These are phyloP conservation scores for Nakaseomyces uthaithaninus DNA, from an alignment of 1,139 yeast genomes.

Conservation along the genomic window DNA sequence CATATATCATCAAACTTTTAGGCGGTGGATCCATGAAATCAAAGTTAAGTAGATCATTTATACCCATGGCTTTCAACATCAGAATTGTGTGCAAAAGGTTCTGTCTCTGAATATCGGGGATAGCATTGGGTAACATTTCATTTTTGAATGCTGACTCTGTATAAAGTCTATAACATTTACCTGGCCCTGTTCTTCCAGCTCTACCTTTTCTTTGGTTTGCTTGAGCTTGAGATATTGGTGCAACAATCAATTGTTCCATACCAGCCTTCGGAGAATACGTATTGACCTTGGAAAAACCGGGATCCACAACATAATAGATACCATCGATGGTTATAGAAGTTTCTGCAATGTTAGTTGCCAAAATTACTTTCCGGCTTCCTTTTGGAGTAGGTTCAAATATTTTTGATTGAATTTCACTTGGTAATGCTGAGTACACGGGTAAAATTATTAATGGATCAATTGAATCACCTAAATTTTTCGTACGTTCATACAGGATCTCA, in stretches of 20 bases:
- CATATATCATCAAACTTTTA: conserved; percentile 59
- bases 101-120: conserved; percentile 91
- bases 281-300: conserved; percentile 88
- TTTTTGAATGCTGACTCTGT: conserved; percentile 80
- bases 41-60: conserved; percentile 66
- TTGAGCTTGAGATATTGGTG: conserved; percentile 86
- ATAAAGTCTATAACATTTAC: conserved; percentile 81
- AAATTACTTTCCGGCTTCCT: conserved; percentile 71
- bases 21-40: conserved; percentile 97
- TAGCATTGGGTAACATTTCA: conserved; percentile 78
- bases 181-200: conserved; percentile 96
- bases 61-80: conserved; percentile 93
- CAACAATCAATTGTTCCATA: conserved; percentile 80
- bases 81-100: conserved; percentile 78
- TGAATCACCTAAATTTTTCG: conserved; percentile 56
- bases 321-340: conserved; percentile 95
- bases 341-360: conserved; percentile 95
- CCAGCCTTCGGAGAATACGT: conserved; percentile 76
- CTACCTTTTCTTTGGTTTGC: conserved; percentile 96
- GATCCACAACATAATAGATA: conserved; percentile 78
- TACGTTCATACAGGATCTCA: conserved; percentile 59
- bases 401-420: conserved; percentile 69
- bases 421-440: conserved; percentile 91
- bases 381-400: conserved; percentile 87
- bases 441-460: conserved; percentile 62